These are phyloP conservation scores for Cephalotrichum gorgonifer DNA, from an alignment of 2,329 filamentous ascomycete species.

Conservation along the genomic window DNA sequence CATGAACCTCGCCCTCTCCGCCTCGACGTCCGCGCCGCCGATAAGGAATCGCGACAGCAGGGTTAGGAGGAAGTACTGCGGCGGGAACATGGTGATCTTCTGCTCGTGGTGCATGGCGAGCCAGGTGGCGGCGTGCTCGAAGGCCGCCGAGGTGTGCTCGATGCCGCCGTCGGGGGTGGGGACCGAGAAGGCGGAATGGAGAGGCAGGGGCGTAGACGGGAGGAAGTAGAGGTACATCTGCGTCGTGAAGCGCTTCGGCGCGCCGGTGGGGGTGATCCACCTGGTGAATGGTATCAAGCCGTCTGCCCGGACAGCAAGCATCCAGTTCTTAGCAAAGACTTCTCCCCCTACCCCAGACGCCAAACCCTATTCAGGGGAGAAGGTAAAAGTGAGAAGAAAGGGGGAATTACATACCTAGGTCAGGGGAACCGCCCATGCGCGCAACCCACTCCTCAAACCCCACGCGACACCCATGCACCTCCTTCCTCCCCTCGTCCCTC, in stretches of 20 bases:
- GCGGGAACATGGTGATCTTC: slow-evolving; percentile 78
- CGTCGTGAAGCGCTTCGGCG: slow-evolving; percentile 74
- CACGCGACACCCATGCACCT: slow-evolving; percentile 56
- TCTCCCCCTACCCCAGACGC: too few species aligned
- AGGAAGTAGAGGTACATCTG: slow-evolving; percentile 97
- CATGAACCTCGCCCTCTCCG: slow-evolving; percentile 35
- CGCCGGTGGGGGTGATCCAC: slow-evolving; percentile 74
- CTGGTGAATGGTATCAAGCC: slow-evolving; percentile 73
- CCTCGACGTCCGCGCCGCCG: slow-evolving; percentile 8
- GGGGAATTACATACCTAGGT: slow-evolving; percentile 45
- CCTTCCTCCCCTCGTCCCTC: slow-evolving; percentile 54
- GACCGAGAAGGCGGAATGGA: slow-evolving; percentile 34
- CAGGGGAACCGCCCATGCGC: slow-evolving; percentile 46
- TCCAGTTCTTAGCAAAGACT: too few species aligned
- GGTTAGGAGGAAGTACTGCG: slow-evolving; percentile 67
- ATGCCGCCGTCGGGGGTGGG: slow-evolving; percentile 61
- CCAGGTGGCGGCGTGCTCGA: slow-evolving; percentile 62
- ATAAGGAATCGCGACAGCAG: slow-evolving; percentile 39
- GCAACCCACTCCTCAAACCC: slow-evolving; percentile 57
- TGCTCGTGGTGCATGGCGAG: slow-evolving; percentile 50
- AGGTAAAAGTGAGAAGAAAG: neutral
- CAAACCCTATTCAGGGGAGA: neutral
- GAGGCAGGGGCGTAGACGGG: slow-evolving; percentile 27
- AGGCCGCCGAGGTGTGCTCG: slow-evolving; percentile 64
- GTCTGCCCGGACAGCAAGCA: too few species aligned